phyloP scores from a whole-genome alignment of 306 rosid species.

The Ammopiptanthus mongolicus region DNA sequence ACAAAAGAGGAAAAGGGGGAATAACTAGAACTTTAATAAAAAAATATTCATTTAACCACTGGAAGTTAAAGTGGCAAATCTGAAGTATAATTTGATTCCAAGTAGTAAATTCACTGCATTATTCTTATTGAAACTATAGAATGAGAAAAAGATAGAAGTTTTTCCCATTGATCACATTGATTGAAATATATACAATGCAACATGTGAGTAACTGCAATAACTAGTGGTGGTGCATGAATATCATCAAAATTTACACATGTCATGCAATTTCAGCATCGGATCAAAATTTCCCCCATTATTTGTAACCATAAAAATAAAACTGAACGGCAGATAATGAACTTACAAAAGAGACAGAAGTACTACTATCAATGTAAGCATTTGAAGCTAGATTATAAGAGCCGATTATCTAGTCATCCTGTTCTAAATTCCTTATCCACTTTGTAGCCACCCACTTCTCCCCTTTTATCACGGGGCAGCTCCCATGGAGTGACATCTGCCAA shows the following conservation, averaged over 20 bases:
- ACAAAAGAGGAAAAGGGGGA: neutral
- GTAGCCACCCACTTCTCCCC: slow-evolving; percentile 97
- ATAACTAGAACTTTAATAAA: neutral
- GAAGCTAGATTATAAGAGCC: neutral
- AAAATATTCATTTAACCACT: neutral
- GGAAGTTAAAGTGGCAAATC: neutral
- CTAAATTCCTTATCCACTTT: slow-evolving; percentile 81
- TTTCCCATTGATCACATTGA: too few relatives aligned
- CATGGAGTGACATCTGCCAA: slow-evolving; percentile 83
- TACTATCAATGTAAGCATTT: neutral
- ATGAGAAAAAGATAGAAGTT: too few relatives aligned
- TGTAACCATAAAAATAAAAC: slow-evolving; percentile 11
- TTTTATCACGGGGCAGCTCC: slow-evolving; percentile 80
- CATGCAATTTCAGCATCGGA: slow-evolving; percentile 15
- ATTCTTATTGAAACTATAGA: too few relatives aligned
- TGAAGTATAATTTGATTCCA: too few relatives aligned
- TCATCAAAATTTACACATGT: neutral
- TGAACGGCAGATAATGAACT: neutral
- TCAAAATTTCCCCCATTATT: slow-evolving; percentile 13
- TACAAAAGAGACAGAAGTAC: neutral
- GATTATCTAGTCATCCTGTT: slow-evolving; percentile 32
- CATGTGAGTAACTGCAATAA: too few relatives aligned
- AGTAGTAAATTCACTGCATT: too few relatives aligned
- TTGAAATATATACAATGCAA: too few relatives aligned
- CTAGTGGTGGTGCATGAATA: neutral